Evolutionary conservation across 2,329 filamentous ascomycete species (phyloP).

Genomic region (Neofusicoccum sp.): DNA sequence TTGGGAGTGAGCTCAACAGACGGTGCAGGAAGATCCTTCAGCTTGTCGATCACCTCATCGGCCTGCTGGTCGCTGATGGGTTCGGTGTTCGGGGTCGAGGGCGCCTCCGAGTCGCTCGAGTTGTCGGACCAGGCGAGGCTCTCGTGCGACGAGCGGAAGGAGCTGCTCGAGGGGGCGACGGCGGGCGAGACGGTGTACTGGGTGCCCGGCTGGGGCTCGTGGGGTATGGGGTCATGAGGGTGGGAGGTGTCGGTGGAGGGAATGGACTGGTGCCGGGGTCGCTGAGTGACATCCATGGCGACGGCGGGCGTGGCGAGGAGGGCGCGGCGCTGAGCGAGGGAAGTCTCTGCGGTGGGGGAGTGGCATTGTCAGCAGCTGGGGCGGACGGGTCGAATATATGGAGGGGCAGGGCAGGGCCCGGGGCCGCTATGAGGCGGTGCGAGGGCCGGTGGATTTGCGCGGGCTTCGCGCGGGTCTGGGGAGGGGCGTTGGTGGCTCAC

Average conservation of each 20-base stretch:
- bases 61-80: slow-evolving; percentile 46
- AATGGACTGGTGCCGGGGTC: slow-evolving; percentile 39
- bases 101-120: slow-evolving; percentile 46
- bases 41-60: slow-evolving; percentile 47
- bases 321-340: slow-evolving; percentile 16
- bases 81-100: slow-evolving; percentile 47
- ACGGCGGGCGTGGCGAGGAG: slow-evolving; percentile 26
- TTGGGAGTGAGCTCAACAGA: slow-evolving; percentile 40
- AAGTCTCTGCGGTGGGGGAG: background rate
- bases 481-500: slow-evolving; percentile 15
- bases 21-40: slow-evolving; percentile 41
- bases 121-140: slow-evolving; percentile 45
- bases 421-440: background rate
- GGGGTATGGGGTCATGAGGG: slow-evolving; percentile 50
- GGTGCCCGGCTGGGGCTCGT: slow-evolving; percentile 41
- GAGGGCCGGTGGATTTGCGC: background rate
- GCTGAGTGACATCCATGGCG: slow-evolving; percentile 26
- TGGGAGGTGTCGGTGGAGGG: slow-evolving; percentile 48
- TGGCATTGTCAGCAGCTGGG: slow-evolving; percentile 1
- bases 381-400: slow-evolving; percentile 9
- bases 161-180: slow-evolving; percentile 34
- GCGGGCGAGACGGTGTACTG: slow-evolving; percentile 33
- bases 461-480: background rate
- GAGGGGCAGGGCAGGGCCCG: background rate
- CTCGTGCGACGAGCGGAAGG: slow-evolving; percentile 45